Conservation (phyloP, 176 grass and related monocot species). For the Oryza australiensis region DNA sequence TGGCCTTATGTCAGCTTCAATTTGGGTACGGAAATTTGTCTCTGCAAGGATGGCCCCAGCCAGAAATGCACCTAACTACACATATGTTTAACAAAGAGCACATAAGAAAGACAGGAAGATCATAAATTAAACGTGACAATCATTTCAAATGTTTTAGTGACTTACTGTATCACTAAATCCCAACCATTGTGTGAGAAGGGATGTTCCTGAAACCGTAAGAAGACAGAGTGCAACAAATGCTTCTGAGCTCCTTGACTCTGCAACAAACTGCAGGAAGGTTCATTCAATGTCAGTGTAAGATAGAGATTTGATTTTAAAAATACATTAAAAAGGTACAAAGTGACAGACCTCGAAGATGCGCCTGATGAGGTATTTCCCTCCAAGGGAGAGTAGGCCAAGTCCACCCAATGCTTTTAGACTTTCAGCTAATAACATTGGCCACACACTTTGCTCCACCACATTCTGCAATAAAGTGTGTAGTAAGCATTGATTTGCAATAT, state of each 20-base stretch:
- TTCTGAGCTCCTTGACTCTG: constrained; percentile 96
- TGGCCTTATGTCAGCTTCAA: constrained; percentile 99
- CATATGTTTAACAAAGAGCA: constrained; percentile 13
- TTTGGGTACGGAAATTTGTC: constrained; percentile 98
- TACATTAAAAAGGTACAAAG: constrained; percentile 1
- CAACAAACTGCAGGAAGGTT: constrained; percentile 72
- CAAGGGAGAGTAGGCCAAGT: constrained; percentile 93
- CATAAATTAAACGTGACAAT: constrained; percentile 14
- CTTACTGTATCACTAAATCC: constrained; percentile 98
- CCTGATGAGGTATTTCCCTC: constrained; percentile 86
- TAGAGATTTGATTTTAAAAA: not conserved
- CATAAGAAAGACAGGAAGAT: constrained; percentile 24
- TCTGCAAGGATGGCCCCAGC: constrained; percentile 98
- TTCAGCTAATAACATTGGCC: constrained; percentile 77
- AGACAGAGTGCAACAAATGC: constrained; percentile 98
- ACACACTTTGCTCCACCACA: constrained; percentile 67
- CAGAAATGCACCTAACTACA: constrained; percentile 96
- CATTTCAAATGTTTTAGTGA: constrained; percentile 25
- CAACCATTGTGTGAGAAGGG: constrained; percentile 90
- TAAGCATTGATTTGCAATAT: constrained; percentile 22
- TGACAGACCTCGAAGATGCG: constrained; percentile 83
- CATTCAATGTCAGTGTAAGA: constrained; percentile 31
- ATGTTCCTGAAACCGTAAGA: constrained; percentile 91
- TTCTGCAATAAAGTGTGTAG: constrained; percentile 48
- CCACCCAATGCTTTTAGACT: constrained; percentile 95